Evolutionary conservation across 2,329 filamentous ascomycete species (phyloP).

Genomic region (Aspergillus sp.): DNA sequence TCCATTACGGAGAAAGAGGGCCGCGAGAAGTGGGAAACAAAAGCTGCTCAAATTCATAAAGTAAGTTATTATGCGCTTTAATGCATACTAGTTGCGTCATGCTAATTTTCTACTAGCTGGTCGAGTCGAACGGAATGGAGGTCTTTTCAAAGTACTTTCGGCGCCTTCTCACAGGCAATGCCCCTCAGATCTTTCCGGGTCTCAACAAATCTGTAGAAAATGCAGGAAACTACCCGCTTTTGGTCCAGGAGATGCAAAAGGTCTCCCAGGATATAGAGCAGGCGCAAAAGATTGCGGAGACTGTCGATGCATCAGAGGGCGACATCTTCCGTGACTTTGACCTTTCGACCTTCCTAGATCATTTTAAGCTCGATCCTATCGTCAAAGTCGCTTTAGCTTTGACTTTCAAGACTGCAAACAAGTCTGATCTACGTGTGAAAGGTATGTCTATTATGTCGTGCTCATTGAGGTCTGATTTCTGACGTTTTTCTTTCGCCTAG

Average conservation of each 20-base stretch:
- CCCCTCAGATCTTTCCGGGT: constrained; percentile 83
- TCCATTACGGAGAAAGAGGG: constrained; percentile 94
- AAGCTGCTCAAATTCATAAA: constrained; percentile 89
- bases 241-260: constrained; percentile 83
- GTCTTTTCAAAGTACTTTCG: constrained; percentile 95
- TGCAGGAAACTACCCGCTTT: constrained; percentile 78
- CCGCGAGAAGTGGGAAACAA: constrained; percentile 85
- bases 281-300: constrained; percentile 87
- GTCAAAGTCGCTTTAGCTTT: constrained; percentile 85
- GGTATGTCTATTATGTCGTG: constrained; percentile 54
- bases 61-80: constrained; percentile 50
- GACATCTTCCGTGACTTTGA: constrained; percentile 97
- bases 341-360: constrained; percentile 89
- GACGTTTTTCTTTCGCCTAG: constrained; percentile 47
- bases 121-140: constrained; percentile 99
- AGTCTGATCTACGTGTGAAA: constrained; percentile 82
- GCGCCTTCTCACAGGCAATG: constrained; percentile 88
- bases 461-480: constrained; percentile 1
- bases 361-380: constrained; percentile 88
- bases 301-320: constrained; percentile 84
- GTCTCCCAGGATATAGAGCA: constrained; percentile 77
- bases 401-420: constrained; percentile 81
- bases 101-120: constrained; percentile 59
- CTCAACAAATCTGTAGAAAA: constrained; percentile 71
- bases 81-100: neutral